These are phyloP conservation scores for Ganoderma sp. DNA, from an alignment of 1,284 basidiomycete species.

Conservation along the genomic window DNA sequence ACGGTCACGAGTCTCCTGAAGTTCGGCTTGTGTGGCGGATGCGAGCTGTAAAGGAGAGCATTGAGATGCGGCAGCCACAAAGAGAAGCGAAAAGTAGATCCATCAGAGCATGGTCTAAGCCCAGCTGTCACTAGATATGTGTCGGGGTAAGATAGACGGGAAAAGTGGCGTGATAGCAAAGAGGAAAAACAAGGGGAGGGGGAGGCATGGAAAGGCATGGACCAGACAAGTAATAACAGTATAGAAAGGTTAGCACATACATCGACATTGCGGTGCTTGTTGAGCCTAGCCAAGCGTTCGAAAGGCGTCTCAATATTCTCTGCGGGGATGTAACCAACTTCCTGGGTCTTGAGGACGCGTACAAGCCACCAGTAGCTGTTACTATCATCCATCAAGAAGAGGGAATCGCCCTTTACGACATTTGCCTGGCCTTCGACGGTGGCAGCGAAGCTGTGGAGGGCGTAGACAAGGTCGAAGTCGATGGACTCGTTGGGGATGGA, in stretches of 20 bases:
- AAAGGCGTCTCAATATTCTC: conserved; percentile 99
- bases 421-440: conserved; percentile 97
- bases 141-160: background rate
- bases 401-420: conserved; percentile 94
- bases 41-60: conserved; percentile 57
- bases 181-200: background rate
- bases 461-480: conserved; percentile 90
- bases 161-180: background rate
- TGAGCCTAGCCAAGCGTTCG: conserved; percentile 92
- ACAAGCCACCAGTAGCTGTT: conserved; percentile 99
- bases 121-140: background rate
- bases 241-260: conserved; percentile 53
- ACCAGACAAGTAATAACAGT: background rate
- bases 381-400: conserved; percentile 93
- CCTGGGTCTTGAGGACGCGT: conserved; percentile 94
- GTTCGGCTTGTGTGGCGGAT: conserved; percentile 73
- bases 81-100: background rate
- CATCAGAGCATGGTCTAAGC: background rate
- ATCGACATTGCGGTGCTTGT: conserved; percentile 98
- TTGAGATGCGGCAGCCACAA: background rate
- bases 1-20: conserved; percentile 54
- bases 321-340: conserved; percentile 99
- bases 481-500: conserved; percentile 91
- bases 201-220: background rate
- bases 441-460: conserved; percentile 91